phyloP scores from a whole-genome alignment of 73 alveolate species.

The Uronychia setigera region DNA sequence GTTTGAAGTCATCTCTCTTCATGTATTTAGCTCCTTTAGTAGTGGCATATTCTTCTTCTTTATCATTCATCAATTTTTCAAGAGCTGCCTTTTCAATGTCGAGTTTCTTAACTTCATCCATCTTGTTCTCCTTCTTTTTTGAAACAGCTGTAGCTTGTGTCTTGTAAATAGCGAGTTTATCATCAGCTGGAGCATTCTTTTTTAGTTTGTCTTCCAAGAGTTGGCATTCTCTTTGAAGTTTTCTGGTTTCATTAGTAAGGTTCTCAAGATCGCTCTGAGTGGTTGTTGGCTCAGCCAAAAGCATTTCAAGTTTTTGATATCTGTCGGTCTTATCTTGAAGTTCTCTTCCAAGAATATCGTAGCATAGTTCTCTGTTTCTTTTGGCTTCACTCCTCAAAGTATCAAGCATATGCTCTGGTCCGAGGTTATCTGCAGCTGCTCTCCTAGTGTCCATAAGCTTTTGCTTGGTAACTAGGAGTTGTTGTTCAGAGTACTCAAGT shows the following conservation, averaged over 20 bases:
- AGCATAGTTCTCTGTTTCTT: conserved; percentile 90
- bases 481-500: conserved; percentile 87
- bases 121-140: conserved; percentile 84
- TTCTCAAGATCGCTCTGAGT: conserved; percentile 84
- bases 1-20: conserved; percentile 94
- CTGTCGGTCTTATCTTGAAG: conserved; percentile 86
- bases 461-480: conserved; percentile 79
- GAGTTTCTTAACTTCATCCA: conserved; percentile 73
- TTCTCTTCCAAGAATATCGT: conserved; percentile 92
- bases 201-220: conserved; percentile 80
- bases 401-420: conserved; percentile 79
- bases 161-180: conserved; percentile 84
- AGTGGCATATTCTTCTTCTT: conserved; percentile 89
- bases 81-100: conserved; percentile 85
- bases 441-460: conserved; percentile 87
- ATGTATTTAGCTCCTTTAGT: conserved; percentile 92
- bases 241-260: conserved; percentile 85
- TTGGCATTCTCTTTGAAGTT: conserved; percentile 82
- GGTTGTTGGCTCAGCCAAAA: conserved; percentile 90
- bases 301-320: conserved; percentile 83
- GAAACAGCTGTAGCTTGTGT: conserved; percentile 93
- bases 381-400: conserved; percentile 84
- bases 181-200: conserved; percentile 81
- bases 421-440: conserved; percentile 72
- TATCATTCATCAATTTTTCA: conserved; percentile 83